Percentiles rank a stretch among this genome's conserved stretches.
phyloP scores from a whole-genome alignment of 2,329 filamentous ascomycete species.

The Stemphylium beticola region DNA sequence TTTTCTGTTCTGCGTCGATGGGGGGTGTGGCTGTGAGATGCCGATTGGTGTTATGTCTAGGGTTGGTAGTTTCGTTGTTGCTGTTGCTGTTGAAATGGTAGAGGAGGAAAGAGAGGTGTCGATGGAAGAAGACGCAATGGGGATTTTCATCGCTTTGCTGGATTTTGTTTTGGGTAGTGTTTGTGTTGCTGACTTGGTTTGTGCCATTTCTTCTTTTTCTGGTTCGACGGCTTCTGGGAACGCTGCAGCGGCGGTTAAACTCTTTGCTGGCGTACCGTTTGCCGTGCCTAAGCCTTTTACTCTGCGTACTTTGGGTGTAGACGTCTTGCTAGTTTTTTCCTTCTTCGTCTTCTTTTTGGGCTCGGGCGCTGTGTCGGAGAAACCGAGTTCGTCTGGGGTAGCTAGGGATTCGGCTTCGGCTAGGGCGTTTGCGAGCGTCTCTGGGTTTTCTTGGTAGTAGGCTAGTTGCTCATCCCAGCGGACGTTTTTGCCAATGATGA shows the following conservation, averaged over 20 bases:
- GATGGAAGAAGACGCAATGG: slow-evolving; percentile 19
- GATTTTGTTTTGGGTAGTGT: slow-evolving; percentile 28
- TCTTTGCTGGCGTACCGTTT: slow-evolving; percentile 50
- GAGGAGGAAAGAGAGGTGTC: slow-evolving; percentile 13
- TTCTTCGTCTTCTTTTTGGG: slow-evolving; percentile 26
- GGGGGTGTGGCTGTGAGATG: slow-evolving; percentile 14
- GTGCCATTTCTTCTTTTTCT: slow-evolving; percentile 24
- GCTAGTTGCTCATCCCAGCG: slow-evolving; percentile 56
- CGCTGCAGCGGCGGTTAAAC: slow-evolving; percentile 27
- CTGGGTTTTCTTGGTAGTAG: slow-evolving; percentile 52
- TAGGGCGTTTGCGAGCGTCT: slow-evolving; percentile 31
- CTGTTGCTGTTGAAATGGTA: not conserved
- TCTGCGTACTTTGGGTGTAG: slow-evolving; percentile 44
- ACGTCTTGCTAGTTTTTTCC: slow-evolving; percentile 30
- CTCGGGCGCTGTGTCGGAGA: slow-evolving; percentile 28
- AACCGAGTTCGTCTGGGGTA: slow-evolving; percentile 42
- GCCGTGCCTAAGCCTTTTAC: slow-evolving; percentile 41
- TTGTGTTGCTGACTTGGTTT: slow-evolving; percentile 9
- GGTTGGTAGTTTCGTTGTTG: slow-evolving; percentile 20
- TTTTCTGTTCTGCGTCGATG: slow-evolving; percentile 32
- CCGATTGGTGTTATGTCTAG: slow-evolving; percentile 33
- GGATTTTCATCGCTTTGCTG: slow-evolving; percentile 32
- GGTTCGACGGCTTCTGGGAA: slow-evolving; percentile 30
- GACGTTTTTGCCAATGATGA: slow-evolving; percentile 44
- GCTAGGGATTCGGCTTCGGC: slow-evolving; percentile 41